phyloP scores from a whole-genome alignment of 1,284 basidiomycete species.

The Cryptococcus sp. region DNA sequence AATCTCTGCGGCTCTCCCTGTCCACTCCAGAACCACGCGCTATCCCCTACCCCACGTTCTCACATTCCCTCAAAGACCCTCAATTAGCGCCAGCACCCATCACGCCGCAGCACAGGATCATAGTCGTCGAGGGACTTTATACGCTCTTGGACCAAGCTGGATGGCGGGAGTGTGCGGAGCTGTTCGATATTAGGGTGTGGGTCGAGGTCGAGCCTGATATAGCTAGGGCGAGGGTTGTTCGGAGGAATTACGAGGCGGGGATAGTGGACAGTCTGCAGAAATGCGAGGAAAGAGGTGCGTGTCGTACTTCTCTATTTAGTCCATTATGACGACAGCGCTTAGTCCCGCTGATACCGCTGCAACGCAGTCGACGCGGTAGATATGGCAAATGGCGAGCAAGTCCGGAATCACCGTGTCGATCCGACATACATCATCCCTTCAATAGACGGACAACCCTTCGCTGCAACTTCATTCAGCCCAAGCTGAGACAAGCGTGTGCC shows the following conservation, averaged over 20 bases:
- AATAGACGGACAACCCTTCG: conserved; percentile 1
- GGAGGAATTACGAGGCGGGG: conserved; percentile 47
- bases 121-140: conserved; percentile 84
- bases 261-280: conserved; percentile 26
- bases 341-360: too few species aligned
- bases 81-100: conserved; percentile 58
- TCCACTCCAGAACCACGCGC: conserved; percentile 54
- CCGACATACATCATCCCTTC: conserved; percentile 17
- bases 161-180: conserved; percentile 68
- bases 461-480: neutral
- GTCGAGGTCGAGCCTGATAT: conserved; percentile 65
- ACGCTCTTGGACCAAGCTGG: conserved; percentile 68
- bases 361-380: conserved; percentile 12
- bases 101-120: conserved; percentile 65
- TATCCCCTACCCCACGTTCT: conserved; percentile 27
- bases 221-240: conserved; percentile 67
- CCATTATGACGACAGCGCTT: too few species aligned
- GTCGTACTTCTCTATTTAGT: too few species aligned
- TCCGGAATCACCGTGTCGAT: conserved; percentile 5
- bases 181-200: conserved; percentile 79
- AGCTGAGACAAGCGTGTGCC: neutral
- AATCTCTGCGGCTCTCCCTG: conserved; percentile 59
- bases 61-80: conserved; percentile 59
- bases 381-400: conserved; percentile 17
- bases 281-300: conserved; percentile 24